A percentile compares a stretch with the other conserved stretches of the same genome.
phyloP scores from a whole-genome alignment of 768 basidiomycete genomes.

The Serendipita sp. region DNA sequence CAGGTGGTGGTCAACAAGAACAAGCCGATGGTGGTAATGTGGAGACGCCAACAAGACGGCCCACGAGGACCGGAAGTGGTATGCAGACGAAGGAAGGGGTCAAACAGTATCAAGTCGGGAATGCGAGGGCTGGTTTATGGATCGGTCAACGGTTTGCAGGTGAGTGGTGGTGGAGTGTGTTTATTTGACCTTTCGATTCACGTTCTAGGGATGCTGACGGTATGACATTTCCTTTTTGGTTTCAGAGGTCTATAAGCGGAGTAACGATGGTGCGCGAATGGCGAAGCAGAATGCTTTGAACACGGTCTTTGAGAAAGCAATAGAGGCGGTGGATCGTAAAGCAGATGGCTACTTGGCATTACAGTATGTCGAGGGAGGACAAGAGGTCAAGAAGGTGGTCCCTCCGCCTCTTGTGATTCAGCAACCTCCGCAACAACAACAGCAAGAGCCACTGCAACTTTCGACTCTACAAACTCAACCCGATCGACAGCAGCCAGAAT shows the following conservation, averaged over 20 bases:
- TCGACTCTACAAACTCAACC: too few relatives aligned
- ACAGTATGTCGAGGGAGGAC: too few relatives aligned
- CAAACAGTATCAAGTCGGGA: constrained; percentile 27
- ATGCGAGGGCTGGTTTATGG: constrained; percentile 53
- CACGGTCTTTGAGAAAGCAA: constrained; percentile 12
- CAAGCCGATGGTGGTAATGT: constrained; percentile 7
- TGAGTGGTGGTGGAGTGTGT: constrained; percentile 27
- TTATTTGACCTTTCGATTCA: too few relatives aligned
- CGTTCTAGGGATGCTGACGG: background rate
- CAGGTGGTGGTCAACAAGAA: constrained; percentile 16
- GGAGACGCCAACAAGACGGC: constrained; percentile 15
- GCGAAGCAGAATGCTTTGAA: constrained; percentile 35
- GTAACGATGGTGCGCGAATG: constrained; percentile 33
- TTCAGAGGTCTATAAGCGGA: constrained; percentile 43
- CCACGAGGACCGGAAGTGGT: constrained; percentile 10
- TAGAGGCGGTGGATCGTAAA: background rate
- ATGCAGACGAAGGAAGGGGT: background rate
- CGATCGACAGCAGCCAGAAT: too few relatives aligned
- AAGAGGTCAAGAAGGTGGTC: too few relatives aligned
- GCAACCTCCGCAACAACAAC: too few relatives aligned
- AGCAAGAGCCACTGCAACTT: too few relatives aligned
- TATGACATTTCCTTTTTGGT: too few relatives aligned
- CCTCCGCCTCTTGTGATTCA: too few relatives aligned
- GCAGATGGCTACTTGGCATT: too few relatives aligned
- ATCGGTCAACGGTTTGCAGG: constrained; percentile 54